Base-by-base conservation (phyloP, 192 early-diverging fungal genomes). In the Helicostylum pulchrum region DNA sequence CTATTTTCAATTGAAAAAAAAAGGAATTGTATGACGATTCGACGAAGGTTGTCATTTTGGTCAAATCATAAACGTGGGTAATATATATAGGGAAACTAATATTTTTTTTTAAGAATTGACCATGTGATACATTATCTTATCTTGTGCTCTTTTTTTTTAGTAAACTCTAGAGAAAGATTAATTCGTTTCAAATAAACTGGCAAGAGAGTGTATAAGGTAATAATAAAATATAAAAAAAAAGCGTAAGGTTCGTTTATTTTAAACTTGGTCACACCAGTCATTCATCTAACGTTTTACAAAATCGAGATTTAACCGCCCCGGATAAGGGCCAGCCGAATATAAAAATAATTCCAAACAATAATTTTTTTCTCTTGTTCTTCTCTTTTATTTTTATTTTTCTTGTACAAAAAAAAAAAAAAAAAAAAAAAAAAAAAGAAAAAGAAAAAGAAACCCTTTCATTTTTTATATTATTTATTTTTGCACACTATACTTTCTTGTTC, bases 281-380 rank as follows among this genome's bases (percentile, higher is more conserved):
- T 17, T 48, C 46, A 17, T 48, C 17, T 48, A 14, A 48, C 36
- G 57, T 44, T 42, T 45, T 59, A 42, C 39, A 45, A 59, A 42
- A 59, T 59, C 57, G 57, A 59, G 57, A 59, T 59, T 59, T 45
- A 59, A 59, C 57, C 57, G 43, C 43, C 57, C 46, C 46, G 46
- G 46, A 48, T 19, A 48, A 17, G 43, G 57, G 19, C 57, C 17
- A 42, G 42, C 43, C 57, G 57, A 42, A 59, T 59, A 45, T 56
- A 20, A 30, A 56, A 36, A 36, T 39, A 56, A 56, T 44, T 44
- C 21, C 45, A 45, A 59, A 23, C 20, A 59, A 59, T 19, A 20
- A 19, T 39, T 26, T 10, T 7, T 12, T 17, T 43, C 17, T 21
- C n/a, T 58, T 20, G 17, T n/a, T 57, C 36, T 23, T 11, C 17